These are phyloP conservation scores for Chimonanthus salicifolius DNA, from an alignment of 164 flowering plant genomes.

Conservation along the genomic window DNA sequence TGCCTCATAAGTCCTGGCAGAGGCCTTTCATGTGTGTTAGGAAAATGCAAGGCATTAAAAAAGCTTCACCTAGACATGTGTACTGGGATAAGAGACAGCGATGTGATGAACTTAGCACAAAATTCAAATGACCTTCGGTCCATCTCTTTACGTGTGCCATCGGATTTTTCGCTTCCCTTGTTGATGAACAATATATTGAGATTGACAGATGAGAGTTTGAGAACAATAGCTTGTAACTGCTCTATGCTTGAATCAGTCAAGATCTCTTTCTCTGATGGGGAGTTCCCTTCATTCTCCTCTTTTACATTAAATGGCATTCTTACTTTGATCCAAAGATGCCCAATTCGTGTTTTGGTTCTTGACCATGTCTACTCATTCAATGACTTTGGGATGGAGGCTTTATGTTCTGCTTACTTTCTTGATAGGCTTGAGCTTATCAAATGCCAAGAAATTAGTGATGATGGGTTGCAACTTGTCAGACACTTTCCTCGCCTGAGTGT, in stretches of 20 bases:
- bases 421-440: slow-evolving; percentile 59
- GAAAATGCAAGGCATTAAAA: slow-evolving; percentile 60
- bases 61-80: slow-evolving; percentile 82
- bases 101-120: slow-evolving; percentile 50
- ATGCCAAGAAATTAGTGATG: slow-evolving; percentile 79
- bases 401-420: slow-evolving; percentile 54
- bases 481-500: slow-evolving; percentile 39
- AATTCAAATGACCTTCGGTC: slow-evolving; percentile 52
- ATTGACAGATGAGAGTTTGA: slow-evolving; percentile 65
- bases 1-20: slow-evolving; percentile 70
- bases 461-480: slow-evolving; percentile 56
- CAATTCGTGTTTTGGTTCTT: slow-evolving; percentile 48
- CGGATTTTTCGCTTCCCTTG: slow-evolving; percentile 55
- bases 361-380: slow-evolving; percentile 67
- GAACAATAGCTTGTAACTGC: slow-evolving; percentile 60
- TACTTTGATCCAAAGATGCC: slow-evolving; percentile 47
- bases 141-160: slow-evolving; percentile 60
- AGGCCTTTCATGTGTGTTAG: slow-evolving; percentile 69
- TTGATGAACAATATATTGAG: slow-evolving; percentile 43
- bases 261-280: slow-evolving; percentile 72
- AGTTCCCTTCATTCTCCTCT: slow-evolving; percentile 63
- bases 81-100: slow-evolving; percentile 64
- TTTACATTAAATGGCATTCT: slow-evolving; percentile 61
- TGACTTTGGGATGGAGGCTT: slow-evolving; percentile 71
- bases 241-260: slow-evolving; percentile 54